These are phyloP conservation scores for Blyttiomyces sp. DNA, from an alignment of 371 early-diverging fungal species.

Conservation along the genomic window DNA sequence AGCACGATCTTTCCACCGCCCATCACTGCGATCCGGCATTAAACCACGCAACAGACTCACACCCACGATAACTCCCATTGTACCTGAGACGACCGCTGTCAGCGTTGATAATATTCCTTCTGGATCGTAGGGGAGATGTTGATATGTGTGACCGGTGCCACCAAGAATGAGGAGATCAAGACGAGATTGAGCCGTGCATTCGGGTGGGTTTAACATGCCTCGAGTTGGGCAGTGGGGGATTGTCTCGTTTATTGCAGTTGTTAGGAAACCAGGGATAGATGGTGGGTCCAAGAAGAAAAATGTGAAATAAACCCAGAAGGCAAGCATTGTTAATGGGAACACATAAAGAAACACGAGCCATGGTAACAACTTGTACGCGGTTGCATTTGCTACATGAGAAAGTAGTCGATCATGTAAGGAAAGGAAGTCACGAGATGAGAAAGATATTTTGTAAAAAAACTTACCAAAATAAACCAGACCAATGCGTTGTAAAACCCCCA, in stretches of 20 bases:
- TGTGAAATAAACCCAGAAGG: conserved; percentile 42
- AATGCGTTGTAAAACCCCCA: conserved; percentile 43
- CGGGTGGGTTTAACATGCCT: conserved; percentile 24
- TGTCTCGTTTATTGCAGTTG: too few species aligned
- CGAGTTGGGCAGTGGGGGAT: conserved; percentile 6
- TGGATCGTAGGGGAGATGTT: conserved; percentile 39
- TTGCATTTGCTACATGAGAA: conserved; percentile 8
- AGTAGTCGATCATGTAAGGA: too few species aligned
- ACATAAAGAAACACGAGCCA: conserved; percentile 19
- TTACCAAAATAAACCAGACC: conserved; percentile 17
- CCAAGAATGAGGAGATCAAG: conserved; percentile 45
- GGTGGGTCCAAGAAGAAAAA: conserved; percentile 25
- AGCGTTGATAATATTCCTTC: conserved; percentile 50
- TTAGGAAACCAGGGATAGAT: neutral
- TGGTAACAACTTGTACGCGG: conserved; percentile 11
- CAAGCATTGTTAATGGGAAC: conserved; percentile 21
- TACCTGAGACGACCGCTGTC: conserved; percentile 39
- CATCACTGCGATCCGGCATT: conserved; percentile 10
- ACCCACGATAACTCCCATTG: conserved; percentile 45
- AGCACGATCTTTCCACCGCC: conserved; percentile 3
- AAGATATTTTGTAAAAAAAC: too few species aligned
- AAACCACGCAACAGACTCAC: conserved; percentile 23
- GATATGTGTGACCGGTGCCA: conserved; percentile 37
- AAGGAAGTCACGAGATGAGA: neutral
- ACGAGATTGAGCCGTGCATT: conserved; percentile 44